Base-by-base conservation (phyloP, 352 stramenopile species). In the Pythium oligandrum region DNA sequence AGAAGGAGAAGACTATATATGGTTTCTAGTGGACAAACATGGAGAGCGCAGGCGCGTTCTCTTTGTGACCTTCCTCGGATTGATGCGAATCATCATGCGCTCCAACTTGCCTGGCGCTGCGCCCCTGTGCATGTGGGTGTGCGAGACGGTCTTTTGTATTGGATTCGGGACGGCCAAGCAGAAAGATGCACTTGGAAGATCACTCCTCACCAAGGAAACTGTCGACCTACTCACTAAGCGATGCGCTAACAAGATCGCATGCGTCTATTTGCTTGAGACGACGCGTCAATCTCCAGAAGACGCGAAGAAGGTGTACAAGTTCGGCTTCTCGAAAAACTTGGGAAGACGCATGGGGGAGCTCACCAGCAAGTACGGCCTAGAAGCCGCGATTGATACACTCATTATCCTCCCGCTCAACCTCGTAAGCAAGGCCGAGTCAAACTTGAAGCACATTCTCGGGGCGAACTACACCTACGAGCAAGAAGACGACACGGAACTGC, bases 221-320 rank as follows among this genome's bases (percentile, higher is more conserved):
- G 31, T 51, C 33, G 46, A 51, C 34, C 6, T 6, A 6, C 10
- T 51, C 34, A 51, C 34, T 9, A 40, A 42, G 34, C 33, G 46
- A 33, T 51, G 32, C 10, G 46, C 11, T 5, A 30, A 40, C 34
- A 17, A 51, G 5, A 51, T 40, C 30, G 46, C 46, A 4, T 51
- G 46, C 12, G 17, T 51, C 9, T 51, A 51, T 35, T 40, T 51
- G 34, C 46, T 51, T 9, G 46, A 51, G 46, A 51, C 34, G 4
- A 30, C 7, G 3, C 12, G 6, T 10, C 12, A 7, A 6, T 31
- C 7, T 2, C 11, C 9, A 9, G 42, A 26, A n/a, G 42, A 34
- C 31, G 10, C 34, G 11, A 53, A 43, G 35, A 42, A 43, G 26
- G 35, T 53, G 3, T 42, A 44, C 47, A 53, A 53, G 35, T 53